Evolutionary conservation across 2,329 filamentous ascomycete genomes (phyloP).

Genomic region (Elsinoe necatrix): DNA sequence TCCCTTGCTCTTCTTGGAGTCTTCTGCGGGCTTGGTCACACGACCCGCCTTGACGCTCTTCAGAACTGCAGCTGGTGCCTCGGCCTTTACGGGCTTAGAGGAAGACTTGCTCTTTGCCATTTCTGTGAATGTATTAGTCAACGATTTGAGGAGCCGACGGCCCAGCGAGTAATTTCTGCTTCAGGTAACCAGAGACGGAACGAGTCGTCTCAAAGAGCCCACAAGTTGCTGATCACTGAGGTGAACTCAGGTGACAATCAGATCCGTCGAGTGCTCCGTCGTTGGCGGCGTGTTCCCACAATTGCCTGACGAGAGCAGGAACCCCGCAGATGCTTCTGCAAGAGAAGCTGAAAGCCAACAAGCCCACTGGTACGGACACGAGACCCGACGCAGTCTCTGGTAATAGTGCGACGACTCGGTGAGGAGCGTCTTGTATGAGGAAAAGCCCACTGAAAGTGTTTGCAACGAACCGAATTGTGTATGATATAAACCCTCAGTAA

Average conservation of each 20-base stretch:
- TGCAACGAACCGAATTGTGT: conserved; percentile 20
- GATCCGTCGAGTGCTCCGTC: conserved; percentile 14
- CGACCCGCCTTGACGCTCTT: conserved; percentile 54
- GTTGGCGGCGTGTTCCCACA: conserved; percentile 47
- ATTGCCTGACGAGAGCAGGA: conserved; percentile 31
- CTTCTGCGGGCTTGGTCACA: conserved; percentile 59
- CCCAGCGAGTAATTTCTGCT: conserved; percentile 22
- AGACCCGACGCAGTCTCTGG: conserved; percentile 16
- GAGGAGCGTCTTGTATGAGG: background rate
- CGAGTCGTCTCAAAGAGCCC: conserved; percentile 10
- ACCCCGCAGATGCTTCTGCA: conserved; percentile 7
- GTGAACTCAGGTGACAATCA: conserved; percentile 32
- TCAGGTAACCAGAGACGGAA: conserved; percentile 16
- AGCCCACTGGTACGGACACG: conserved; percentile 17
- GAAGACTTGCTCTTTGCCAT: conserved; percentile 39
- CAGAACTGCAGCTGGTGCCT: conserved; percentile 28
- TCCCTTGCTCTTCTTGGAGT: conserved; percentile 60
- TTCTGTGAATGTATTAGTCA: conserved; percentile 14
- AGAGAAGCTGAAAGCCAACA: conserved; percentile 16
- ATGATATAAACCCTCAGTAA: conserved; percentile 8
- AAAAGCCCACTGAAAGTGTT: conserved; percentile 20
- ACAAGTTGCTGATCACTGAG: conserved; percentile 11
- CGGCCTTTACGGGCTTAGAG: conserved; percentile 23
- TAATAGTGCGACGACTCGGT: conserved; percentile 2
- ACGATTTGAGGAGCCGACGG: conserved; percentile 19